These are phyloP conservation scores for Achaetomiella virescens DNA, from an alignment of 495 filamentous ascomycete genomes.

Conservation along the genomic window DNA sequence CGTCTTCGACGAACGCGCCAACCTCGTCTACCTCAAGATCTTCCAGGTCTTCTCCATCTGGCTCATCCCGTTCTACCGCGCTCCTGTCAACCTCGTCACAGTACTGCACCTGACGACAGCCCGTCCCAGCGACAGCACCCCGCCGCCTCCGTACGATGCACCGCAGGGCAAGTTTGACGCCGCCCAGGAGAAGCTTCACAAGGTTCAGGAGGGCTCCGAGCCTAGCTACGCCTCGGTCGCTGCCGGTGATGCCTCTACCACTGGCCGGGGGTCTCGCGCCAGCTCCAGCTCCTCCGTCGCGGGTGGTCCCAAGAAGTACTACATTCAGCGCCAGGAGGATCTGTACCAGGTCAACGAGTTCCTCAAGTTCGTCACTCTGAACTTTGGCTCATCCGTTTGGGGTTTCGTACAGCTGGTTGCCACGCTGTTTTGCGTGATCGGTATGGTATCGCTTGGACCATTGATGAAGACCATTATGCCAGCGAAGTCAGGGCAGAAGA, in stretches of 20 bases:
- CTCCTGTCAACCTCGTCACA: slow-evolving; percentile 63
- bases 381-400: slow-evolving; percentile 45
- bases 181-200: slow-evolving; percentile 10
- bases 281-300: background rate
- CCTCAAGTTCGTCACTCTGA: slow-evolving; percentile 56
- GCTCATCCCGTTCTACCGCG: slow-evolving; percentile 65
- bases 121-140: slow-evolving; percentile 10
- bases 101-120: slow-evolving; percentile 57
- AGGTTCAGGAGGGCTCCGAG: slow-evolving; percentile 10
- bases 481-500: background rate
- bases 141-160: background rate
- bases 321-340: slow-evolving; percentile 71
- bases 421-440: slow-evolving; percentile 55
- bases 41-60: slow-evolving; percentile 70
- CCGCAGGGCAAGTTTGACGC: background rate
- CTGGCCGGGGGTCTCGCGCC: background rate
- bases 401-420: slow-evolving; percentile 53
- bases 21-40: slow-evolving; percentile 63
- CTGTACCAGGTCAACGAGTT: slow-evolving; percentile 77
- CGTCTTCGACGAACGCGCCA: slow-evolving; percentile 59
- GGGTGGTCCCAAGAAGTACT: slow-evolving; percentile 40
- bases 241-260: slow-evolving; percentile 3
- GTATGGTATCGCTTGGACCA: slow-evolving; percentile 31
- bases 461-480: slow-evolving; percentile 9
- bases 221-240: slow-evolving; percentile 24